Conservation (phyloP, 176 grass and related monocot genomes). For the Lolium perenne region DNA sequence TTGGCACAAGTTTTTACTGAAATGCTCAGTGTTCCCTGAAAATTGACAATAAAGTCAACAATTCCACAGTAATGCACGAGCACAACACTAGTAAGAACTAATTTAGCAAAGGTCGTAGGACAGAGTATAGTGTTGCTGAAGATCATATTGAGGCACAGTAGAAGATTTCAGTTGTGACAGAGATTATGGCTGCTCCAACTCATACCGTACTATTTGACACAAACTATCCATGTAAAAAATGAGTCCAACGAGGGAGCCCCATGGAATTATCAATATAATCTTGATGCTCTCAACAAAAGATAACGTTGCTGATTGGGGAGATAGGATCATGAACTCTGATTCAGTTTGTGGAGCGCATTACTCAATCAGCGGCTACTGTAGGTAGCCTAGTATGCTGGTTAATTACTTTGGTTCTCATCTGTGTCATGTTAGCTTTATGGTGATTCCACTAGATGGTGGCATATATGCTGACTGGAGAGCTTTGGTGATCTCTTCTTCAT, state of each 20-base stretch:
- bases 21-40: neutral
- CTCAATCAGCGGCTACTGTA: neutral
- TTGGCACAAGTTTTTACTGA: neutral
- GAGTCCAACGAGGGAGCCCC: neutral
- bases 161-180: neutral
- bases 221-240: neutral
- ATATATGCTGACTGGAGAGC: conserved; percentile 2
- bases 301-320: neutral
- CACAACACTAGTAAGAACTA: neutral
- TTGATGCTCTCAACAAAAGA: neutral
- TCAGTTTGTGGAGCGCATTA: conserved; percentile 28
- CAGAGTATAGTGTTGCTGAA: neutral
- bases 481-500: conserved; percentile 1
- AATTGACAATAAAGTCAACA: neutral
- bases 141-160: neutral
- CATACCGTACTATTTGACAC: neutral
- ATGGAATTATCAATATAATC: neutral
- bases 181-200: neutral
- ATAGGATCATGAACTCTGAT: neutral
- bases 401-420: conserved; percentile 11
- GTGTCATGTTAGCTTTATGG: neutral
- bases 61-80: neutral
- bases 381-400: neutral
- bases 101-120: neutral
- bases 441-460: neutral